Evolutionary conservation across 2,329 filamentous ascomycete species (phyloP).

Genomic region (Xylaria sp.): DNA sequence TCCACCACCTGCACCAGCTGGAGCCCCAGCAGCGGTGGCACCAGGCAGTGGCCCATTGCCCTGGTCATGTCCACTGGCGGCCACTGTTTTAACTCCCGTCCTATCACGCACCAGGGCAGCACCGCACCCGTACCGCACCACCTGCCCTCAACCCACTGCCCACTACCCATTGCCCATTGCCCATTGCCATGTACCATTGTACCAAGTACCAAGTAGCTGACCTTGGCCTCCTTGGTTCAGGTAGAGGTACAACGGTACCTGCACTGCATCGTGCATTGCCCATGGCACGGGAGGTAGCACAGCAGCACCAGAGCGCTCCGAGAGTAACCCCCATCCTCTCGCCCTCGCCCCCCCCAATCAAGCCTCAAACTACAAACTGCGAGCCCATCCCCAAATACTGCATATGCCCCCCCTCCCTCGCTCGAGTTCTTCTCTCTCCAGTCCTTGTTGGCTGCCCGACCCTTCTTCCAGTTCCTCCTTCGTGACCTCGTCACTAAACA

Average conservation of each 20-base stretch:
- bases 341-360: conserved; percentile 21
- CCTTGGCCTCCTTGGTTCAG: background rate
- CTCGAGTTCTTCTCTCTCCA: conserved; percentile 35
- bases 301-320: conserved; percentile 9
- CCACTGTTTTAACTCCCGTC: conserved; percentile 8
- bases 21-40: conserved; percentile 28
- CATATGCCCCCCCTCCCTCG: conserved; percentile 35
- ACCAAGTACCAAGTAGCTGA: conserved; percentile 4
- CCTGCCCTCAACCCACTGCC: conserved; percentile 8
- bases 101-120: conserved; percentile 26
- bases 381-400: conserved; percentile 33
- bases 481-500: conserved; percentile 44
- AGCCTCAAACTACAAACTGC: conserved; percentile 24
- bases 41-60: conserved; percentile 25
- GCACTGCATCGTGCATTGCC: conserved; percentile 7
- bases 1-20: conserved; percentile 6
- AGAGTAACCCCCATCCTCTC: conserved; percentile 28
- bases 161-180: background rate
- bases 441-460: conserved; percentile 39
- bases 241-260: conserved; percentile 27
- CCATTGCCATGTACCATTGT: background rate
- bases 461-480: conserved; percentile 30
- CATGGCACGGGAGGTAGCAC: conserved; percentile 7
- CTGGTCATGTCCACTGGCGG: conserved; percentile 29
- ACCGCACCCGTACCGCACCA: conserved; percentile 27